Percentiles rank a stretch among this genome's conserved stretches.
Evolutionary conservation across 1,284 basidiomycete genomes (phyloP).

Genomic region (Trichosporon ovoides): DNA sequence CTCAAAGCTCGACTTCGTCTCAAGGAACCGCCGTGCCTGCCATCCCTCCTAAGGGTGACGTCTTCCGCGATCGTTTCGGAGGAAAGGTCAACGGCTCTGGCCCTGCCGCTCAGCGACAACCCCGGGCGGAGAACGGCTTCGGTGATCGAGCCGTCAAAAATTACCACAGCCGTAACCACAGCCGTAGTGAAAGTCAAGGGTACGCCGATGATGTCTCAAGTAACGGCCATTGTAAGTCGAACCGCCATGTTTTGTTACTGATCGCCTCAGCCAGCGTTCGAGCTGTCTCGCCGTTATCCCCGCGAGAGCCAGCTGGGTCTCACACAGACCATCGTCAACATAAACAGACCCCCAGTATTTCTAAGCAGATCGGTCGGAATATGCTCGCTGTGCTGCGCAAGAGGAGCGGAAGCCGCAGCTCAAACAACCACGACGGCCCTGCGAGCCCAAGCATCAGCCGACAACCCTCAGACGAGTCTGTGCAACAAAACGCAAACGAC

Average conservation of each 20-base stretch:
- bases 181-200: background rate
- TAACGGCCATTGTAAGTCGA: slow-evolving; percentile 2
- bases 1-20: slow-evolving; percentile 33
- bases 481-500: background rate
- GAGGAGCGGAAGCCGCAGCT: background rate
- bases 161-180: too few species aligned
- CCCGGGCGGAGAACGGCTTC: slow-evolving; percentile 30
- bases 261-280: background rate
- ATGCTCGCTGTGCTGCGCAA: slow-evolving; percentile 13
- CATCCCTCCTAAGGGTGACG: background rate
- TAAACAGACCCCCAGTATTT: slow-evolving; percentile 38
- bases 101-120: background rate
- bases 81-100: slow-evolving; percentile 7
- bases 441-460: background rate
- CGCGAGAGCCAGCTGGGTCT: slow-evolving; percentile 9
- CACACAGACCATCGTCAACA: slow-evolving; percentile 29
- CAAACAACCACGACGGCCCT: background rate
- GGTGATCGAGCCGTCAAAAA: background rate
- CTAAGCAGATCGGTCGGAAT: slow-evolving; percentile 33
- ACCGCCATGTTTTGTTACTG: background rate
- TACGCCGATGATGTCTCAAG: background rate
- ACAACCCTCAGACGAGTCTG: slow-evolving; percentile 26
- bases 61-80: slow-evolving; percentile 19
- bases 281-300: background rate
- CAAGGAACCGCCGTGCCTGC: slow-evolving; percentile 7